Base-by-base conservation (phyloP, 768 basidiomycete species). In the Floccularia luteovirens region DNA sequence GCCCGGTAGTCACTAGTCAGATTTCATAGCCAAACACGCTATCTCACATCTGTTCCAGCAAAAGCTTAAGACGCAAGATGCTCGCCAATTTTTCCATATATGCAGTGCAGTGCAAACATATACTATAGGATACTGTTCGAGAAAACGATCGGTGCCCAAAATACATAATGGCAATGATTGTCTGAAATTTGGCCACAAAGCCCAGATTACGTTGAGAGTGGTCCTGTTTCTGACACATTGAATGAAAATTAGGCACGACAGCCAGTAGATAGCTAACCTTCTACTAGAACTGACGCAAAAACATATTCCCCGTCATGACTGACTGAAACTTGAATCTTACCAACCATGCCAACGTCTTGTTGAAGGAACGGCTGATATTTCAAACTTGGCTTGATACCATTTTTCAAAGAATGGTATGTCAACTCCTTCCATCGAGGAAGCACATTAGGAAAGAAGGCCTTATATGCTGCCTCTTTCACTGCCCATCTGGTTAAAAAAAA, bases 391-490 rank as follows among this genome's bases (percentile, higher is more conserved):
- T 70, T 70, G 22, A 46, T 43, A 23, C 58, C 58, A 21, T 48
- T 46, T 22, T 52, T 44, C 30, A 61, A 36, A 25, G 63, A 53
- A 27, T 56, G 53, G 38, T 72, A 86, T 4, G 72, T 71, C 43
- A 90, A 56, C 19, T 90, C 76, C 51, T 87, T 85, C 90, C 89
- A 91, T 5, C 73, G 75, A 13, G 84, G 76, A 23, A 52, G 63
- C 30, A 71, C 53, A 14, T 43, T 22, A 0, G 88, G 88, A 54
- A 77, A 88, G 43, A 90, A 52, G 0, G 89, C 90, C 53, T 92
- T 92, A 64, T 90, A 92, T 0, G 80, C 78, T 0, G 90, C 85
- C 58, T 92, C 90, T 49, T 92, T 92, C 14, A 85, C 72, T 23
- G 77, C 68, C 86, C 87, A 92, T 12, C 89, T 91, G 48, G 3